A percentile compares a stretch with the other conserved stretches of the same genome.
Conservation (phyloP, 805 yeast species). For the Schwanniomyces occidentalis region DNA sequence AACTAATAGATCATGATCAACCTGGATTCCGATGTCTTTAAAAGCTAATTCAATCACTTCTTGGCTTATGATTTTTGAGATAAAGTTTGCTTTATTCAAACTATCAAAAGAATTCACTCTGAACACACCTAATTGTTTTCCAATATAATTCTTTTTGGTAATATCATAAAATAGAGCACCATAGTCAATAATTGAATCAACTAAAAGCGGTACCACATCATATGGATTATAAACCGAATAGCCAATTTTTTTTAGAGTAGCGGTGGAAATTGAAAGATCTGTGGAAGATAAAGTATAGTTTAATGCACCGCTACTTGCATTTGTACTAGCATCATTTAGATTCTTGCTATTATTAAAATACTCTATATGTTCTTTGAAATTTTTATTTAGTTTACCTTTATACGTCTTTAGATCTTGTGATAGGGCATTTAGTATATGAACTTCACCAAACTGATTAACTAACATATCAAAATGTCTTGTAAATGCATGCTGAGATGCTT, state of each 20-base stretch:
- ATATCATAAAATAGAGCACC: slow-evolving; percentile 48
- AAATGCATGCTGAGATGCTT: slow-evolving; percentile 55
- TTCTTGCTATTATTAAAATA: slow-evolving; percentile 31
- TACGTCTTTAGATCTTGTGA: slow-evolving; percentile 39
- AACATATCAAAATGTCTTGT: slow-evolving; percentile 49
- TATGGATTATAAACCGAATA: slow-evolving; percentile 33
- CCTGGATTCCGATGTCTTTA: slow-evolving; percentile 39
- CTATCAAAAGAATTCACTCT: slow-evolving; percentile 52
- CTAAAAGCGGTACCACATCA: slow-evolving; percentile 29
- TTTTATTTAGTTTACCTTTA: slow-evolving; percentile 47
- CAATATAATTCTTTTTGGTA: slow-evolving; percentile 32
- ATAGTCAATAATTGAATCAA: slow-evolving; percentile 38
- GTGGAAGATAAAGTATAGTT: slow-evolving; percentile 21
- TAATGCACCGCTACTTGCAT: slow-evolving; percentile 1
- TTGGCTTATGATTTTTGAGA: slow-evolving; percentile 48
- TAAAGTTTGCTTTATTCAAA: slow-evolving; percentile 48
- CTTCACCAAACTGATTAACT: slow-evolving; percentile 48
- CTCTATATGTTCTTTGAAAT: slow-evolving; percentile 38
- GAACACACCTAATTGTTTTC: slow-evolving; percentile 53
- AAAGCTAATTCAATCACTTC: slow-evolving; percentile 49
- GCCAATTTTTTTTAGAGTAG: slow-evolving; percentile 36
- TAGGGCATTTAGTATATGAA: slow-evolving; percentile 51
- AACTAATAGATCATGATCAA: slow-evolving; percentile 32
- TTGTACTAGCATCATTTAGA: slow-evolving; percentile 1
- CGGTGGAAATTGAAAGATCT: slow-evolving; percentile 30